phyloP scores from a whole-genome alignment of 2,329 filamentous ascomycete genomes.

The Stromatinia cepivora region DNA sequence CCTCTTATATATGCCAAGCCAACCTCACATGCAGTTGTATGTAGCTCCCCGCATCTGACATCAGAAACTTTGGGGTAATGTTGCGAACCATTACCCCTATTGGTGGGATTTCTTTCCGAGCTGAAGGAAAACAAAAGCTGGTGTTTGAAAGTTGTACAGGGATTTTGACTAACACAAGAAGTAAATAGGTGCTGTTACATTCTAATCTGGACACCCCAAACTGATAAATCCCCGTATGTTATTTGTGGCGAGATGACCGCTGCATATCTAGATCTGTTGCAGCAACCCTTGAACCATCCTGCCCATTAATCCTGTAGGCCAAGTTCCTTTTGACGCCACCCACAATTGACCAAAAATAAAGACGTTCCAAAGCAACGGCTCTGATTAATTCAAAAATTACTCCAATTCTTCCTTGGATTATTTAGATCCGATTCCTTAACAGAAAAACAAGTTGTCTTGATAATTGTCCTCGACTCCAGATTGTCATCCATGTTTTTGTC shows the following conservation, averaged over 20 bases:
- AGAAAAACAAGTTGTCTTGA: slow-evolving; percentile 9
- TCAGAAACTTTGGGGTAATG: neutral
- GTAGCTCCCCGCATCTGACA: slow-evolving; percentile 16
- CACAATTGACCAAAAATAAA: neutral
- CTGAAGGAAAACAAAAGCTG: neutral
- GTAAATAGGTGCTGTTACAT: neutral
- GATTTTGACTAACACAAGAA: neutral
- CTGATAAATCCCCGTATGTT: neutral
- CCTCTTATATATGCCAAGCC: slow-evolving; percentile 14
- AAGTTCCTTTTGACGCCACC: neutral
- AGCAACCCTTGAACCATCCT: neutral
- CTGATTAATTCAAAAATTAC: slow-evolving; percentile 9
- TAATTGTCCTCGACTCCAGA: neutral
- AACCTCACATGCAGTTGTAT: slow-evolving; percentile 6
- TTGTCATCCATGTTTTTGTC: slow-evolving; percentile 3
- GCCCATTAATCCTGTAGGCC: neutral
- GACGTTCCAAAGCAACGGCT: neutral
- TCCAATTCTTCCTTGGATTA: slow-evolving; percentile 10
- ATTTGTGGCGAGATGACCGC: neutral
- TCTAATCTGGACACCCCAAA: neutral
- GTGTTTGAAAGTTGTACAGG: neutral
- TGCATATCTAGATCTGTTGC: neutral
- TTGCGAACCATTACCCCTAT: slow-evolving; percentile 2
- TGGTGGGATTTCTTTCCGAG: slow-evolving; percentile 16
- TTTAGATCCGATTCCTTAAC: neutral